phyloP scores from a whole-genome alignment of 257 asterid genomes.

The Thymus quinquecostatus region DNA sequence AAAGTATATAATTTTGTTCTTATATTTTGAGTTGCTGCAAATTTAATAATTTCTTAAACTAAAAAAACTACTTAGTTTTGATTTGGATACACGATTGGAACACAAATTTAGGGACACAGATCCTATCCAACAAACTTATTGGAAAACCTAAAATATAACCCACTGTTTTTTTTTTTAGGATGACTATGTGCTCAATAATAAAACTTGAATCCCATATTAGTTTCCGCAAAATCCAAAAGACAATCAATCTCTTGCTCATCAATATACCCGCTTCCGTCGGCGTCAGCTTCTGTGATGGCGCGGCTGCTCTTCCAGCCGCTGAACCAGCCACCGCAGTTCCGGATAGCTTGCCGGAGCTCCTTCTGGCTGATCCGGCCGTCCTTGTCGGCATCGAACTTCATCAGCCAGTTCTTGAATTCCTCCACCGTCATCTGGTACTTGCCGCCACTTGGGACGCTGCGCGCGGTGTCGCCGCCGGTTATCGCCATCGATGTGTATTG shows the following conservation, averaged over 20 bases:
- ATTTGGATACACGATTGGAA: no score
- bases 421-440: conserved; percentile 46
- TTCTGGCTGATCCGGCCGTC: conserved; percentile 49
- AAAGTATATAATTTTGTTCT: no score
- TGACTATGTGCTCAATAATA: conserved; percentile 11
- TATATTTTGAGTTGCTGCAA: no score
- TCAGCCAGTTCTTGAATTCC: conserved; percentile 51
- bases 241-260: conserved; percentile 46
- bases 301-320: conserved; percentile 44
- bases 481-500: conserved; percentile 31
- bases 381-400: conserved; percentile 39
- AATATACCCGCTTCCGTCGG: conserved; percentile 36
- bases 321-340: conserved; percentile 47
- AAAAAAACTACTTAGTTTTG: no score
- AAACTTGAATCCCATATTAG: conserved; percentile 38
- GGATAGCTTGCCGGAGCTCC: conserved; percentile 46
- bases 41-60: no score
- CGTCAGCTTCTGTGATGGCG: conserved; percentile 39
- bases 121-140: no score
- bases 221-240: conserved; percentile 47
- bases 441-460: conserved; percentile 31
- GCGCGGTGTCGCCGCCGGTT: conserved; percentile 33
- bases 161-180: no score
- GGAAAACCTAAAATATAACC: no score
- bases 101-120: no score